phyloP scores from a whole-genome alignment of 257 asterid species.

The Apocynum venetum region DNA sequence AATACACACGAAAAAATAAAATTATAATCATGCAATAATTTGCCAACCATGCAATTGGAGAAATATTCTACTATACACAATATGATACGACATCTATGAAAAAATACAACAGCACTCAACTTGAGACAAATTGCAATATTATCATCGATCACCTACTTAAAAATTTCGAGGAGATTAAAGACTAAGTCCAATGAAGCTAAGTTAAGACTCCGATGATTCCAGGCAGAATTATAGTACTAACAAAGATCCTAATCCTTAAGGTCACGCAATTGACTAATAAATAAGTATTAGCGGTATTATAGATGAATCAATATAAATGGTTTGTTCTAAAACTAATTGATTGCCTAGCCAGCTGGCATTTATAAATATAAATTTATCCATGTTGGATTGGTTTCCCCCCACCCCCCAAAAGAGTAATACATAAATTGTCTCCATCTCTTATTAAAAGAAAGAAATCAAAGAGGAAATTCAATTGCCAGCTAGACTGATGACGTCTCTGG shows the following conservation, averaged over 20 bases:
- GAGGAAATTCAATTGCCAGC: slow-evolving; percentile 13
- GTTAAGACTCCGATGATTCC: slow-evolving; percentile 1
- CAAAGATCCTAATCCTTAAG: slow-evolving; percentile 22
- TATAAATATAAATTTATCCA: slow-evolving; percentile 8
- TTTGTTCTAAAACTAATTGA: no score
- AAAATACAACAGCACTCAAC: background rate
- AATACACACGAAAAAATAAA: no score
- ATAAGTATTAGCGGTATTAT: no score
- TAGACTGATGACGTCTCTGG: background rate
- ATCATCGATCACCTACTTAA: slow-evolving; percentile 14
- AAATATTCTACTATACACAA: no score
- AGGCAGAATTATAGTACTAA: background rate
- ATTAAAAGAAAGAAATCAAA: background rate
- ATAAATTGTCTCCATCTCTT: background rate
- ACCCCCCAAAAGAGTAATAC: background rate
- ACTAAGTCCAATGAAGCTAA: slow-evolving; percentile 9
- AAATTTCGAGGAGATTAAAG: background rate
- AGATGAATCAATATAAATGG: no score
- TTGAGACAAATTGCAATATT: slow-evolving; percentile 7
- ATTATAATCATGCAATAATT: no score
- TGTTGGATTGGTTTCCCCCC: background rate
- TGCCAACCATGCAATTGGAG: no score
- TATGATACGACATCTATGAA: background rate
- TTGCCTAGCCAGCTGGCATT: slow-evolving; percentile 5
- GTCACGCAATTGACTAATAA: slow-evolving; percentile 15